These are phyloP conservation scores for Cyberlindnera euphorbiiphila DNA, from an alignment of 805 yeast species.

Conservation along the genomic window DNA sequence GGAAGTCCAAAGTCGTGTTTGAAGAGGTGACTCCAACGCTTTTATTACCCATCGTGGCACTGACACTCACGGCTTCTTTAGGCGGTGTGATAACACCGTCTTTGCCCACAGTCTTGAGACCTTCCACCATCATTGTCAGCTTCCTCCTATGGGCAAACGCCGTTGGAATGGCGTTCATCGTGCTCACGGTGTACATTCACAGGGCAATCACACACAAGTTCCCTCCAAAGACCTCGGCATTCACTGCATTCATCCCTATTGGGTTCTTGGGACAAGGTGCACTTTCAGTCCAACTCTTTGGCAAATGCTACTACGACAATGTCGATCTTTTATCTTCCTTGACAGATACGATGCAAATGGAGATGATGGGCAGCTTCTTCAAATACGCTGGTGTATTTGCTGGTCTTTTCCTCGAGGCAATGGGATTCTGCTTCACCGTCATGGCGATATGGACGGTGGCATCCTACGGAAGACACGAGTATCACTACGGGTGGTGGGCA, in stretches of 20 bases:
- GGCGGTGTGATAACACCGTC: conserved; percentile 52
- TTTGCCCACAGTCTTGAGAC: conserved; percentile 43
- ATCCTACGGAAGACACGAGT: conserved; percentile 33
- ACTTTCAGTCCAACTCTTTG: conserved; percentile 57
- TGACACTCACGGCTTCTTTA: conserved; percentile 71
- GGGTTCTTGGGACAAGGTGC: conserved; percentile 89
- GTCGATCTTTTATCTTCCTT: conserved; percentile 17
- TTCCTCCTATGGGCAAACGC: conserved; percentile 70
- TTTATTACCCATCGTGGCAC: conserved; percentile 72
- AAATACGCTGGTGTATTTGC: conserved; percentile 34
- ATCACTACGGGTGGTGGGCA: conserved; percentile 68
- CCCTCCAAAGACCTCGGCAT: conserved; percentile 52
- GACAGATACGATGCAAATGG: conserved; percentile 11
- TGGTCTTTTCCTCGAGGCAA: conserved; percentile 45
- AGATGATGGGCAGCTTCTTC: conserved; percentile 30
- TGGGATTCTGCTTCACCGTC: conserved; percentile 57
- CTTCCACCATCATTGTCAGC: conserved; percentile 50
- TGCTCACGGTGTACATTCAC: conserved; percentile 56
- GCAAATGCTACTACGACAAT: conserved; percentile 37
- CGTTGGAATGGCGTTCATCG: conserved; percentile 50
- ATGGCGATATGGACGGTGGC: conserved; percentile 36
- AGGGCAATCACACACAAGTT: conserved; percentile 54
- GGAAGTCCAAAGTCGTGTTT: conserved; percentile 30
- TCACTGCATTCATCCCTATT: conserved; percentile 71
- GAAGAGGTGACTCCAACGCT: conserved; percentile 51